Percentiles rank a stretch among this genome's conserved stretches.
These are phyloP conservation scores for Talaromyces sp. DNA, from an alignment of 2,329 filamentous ascomycete genomes.

Conservation along the genomic window DNA sequence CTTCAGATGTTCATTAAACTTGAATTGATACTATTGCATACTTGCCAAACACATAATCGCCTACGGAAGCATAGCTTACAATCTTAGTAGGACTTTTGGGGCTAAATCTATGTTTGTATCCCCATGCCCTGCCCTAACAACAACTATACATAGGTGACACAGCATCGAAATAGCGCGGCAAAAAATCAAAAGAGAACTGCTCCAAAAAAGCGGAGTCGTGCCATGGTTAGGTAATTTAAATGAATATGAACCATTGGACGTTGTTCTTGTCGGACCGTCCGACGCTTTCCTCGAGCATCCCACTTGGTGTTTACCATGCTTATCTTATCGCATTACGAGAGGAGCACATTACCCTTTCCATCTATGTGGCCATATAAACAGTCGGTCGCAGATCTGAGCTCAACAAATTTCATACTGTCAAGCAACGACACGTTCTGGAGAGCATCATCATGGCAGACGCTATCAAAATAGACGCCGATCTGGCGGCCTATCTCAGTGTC, in stretches of 20 bases:
- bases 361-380: background rate
- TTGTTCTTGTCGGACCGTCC: background rate
- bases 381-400: background rate
- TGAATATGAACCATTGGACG: background rate
- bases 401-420: background rate
- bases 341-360: background rate
- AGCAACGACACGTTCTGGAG: background rate
- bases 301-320: background rate
- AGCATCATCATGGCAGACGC: conserved; percentile 1
- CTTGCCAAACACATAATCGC: background rate
- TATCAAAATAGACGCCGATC: background rate
- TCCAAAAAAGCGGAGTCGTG: background rate
- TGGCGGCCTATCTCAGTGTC: conserved; percentile 2
- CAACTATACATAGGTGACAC: background rate
- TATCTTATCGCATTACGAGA: conserved; percentile 7
- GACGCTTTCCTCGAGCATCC: background rate
- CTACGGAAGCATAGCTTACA: background rate
- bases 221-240: background rate
- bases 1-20: background rate
- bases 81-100: background rate
- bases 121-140: background rate
- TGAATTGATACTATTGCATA: background rate
- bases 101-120: background rate
- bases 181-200: background rate
- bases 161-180: too few relatives aligned